Evolutionary conservation across 345 rosid species (phyloP).

Genomic region (Syzygium aqueum): DNA sequence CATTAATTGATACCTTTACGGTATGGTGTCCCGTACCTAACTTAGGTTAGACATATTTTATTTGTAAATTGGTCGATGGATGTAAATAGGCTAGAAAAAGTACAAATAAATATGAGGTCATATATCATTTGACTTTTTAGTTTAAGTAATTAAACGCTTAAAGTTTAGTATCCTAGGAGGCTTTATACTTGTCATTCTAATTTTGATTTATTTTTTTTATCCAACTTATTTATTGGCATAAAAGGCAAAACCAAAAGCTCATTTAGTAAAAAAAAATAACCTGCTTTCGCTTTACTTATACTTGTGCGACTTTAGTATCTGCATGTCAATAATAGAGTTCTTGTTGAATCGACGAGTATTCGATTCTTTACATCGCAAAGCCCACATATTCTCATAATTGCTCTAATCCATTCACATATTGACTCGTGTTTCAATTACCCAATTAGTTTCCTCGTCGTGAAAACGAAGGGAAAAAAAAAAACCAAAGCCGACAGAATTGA

Average conservation of each 20-base stretch:
- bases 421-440: neutral
- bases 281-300: neutral
- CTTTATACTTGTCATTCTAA: neutral
- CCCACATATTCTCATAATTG: neutral
- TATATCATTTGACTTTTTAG: neutral
- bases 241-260: neutral
- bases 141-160: neutral
- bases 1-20: neutral
- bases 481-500: neutral
- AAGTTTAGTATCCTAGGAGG: neutral
- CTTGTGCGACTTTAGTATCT: fast-evolving
- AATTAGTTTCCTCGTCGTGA: neutral
- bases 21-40: neutral
- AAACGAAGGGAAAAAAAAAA: neutral
- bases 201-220: neutral
- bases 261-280: neutral
- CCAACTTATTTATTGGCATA: neutral
- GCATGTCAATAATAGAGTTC: neutral
- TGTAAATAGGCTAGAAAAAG: neutral
- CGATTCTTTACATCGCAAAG: neutral
- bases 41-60: neutral
- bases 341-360: neutral
- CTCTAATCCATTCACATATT: neutral
- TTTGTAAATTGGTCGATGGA: neutral
- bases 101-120: neutral